Conservation (phyloP, 495 filamentous ascomycete species). For the Penicillium paxilli region DNA sequence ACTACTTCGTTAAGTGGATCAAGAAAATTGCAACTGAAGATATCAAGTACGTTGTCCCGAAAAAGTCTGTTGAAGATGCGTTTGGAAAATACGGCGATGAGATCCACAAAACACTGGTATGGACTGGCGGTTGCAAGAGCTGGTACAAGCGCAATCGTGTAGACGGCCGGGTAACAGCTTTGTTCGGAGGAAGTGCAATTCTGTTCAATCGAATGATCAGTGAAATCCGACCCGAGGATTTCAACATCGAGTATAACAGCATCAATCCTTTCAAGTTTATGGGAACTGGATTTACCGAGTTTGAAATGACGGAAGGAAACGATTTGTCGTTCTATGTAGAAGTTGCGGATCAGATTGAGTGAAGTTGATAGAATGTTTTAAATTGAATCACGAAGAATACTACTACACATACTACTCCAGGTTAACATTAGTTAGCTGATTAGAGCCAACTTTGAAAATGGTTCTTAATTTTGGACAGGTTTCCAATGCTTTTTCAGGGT, state of each 20-base stretch:
- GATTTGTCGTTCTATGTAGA: conserved; percentile 32
- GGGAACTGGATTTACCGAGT: conserved; percentile 45
- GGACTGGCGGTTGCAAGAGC: conserved; percentile 43
- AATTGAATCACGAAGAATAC: too few species aligned
- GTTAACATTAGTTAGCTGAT: too few species aligned
- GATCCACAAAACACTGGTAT: conserved; percentile 46
- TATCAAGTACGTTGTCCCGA: conserved; percentile 45
- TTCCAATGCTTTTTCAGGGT: too few species aligned
- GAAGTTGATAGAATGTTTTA: not conserved
- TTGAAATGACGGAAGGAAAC: conserved; percentile 22
- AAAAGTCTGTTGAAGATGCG: conserved; percentile 33
- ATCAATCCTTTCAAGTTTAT: conserved; percentile 50
- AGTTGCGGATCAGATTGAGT: conserved; percentile 1
- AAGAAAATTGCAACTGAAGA: conserved; percentile 46
- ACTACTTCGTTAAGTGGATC: conserved; percentile 53
- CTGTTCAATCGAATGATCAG: conserved; percentile 51
- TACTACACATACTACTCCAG: too few species aligned
- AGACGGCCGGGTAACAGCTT: conserved; percentile 42
- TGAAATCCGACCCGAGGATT: conserved; percentile 50
- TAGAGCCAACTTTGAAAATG: too few species aligned
- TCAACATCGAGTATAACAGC: conserved; percentile 44
- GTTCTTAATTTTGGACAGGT: too few species aligned
- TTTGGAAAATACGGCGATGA: conserved; percentile 43
- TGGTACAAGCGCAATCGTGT: conserved; percentile 49
- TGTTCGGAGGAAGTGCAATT: conserved; percentile 45